Percentiles rank a stretch among this genome's conserved stretches.
These are phyloP conservation scores for Aspergillus diversus DNA, from an alignment of 495 filamentous ascomycete genomes.

Conservation along the genomic window DNA sequence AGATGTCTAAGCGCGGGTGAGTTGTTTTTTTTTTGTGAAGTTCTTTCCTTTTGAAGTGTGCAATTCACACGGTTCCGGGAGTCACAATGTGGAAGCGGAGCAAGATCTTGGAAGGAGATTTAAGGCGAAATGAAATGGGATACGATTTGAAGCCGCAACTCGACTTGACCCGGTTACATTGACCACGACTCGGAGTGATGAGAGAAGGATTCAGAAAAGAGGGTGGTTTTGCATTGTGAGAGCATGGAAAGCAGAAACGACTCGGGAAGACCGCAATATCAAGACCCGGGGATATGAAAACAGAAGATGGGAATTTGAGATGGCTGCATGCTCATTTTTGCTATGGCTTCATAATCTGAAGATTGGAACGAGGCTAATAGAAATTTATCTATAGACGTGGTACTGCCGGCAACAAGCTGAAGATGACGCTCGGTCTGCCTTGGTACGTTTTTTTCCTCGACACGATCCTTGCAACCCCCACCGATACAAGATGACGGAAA, in stretches of 20 bases:
- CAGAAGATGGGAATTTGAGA: not conserved
- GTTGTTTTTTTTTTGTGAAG: slow-evolving; percentile 25
- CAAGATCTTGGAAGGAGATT: not conserved
- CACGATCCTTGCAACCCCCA: not conserved
- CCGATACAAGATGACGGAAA: not conserved
- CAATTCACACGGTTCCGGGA: not conserved
- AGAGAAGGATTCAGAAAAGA: not conserved
- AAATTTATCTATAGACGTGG: slow-evolving; percentile 58
- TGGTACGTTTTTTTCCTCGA: slow-evolving; percentile 69
- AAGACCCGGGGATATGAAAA: not conserved
- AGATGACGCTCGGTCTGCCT: slow-evolving; percentile 99
- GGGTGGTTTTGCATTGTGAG: not conserved
- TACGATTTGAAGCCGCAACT: not conserved
- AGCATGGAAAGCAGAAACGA: not conserved
- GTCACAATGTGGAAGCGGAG: not conserved
- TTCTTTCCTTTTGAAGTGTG: not conserved
- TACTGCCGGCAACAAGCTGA: slow-evolving; percentile 99
- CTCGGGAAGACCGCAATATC: not conserved
- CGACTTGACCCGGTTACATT: slow-evolving; percentile 1
- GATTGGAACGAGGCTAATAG: not conserved
- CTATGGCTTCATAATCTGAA: not conserved
- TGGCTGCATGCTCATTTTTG: not conserved
- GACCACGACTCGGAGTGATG: not conserved
- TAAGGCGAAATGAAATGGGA: not conserved
- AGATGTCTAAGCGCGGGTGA: slow-evolving; percentile 63